Percentiles rank a stretch among this genome's conserved stretches.
Conservation (phyloP, 2,329 filamentous ascomycete species). For the Talaromyces amestolkiae region DNA sequence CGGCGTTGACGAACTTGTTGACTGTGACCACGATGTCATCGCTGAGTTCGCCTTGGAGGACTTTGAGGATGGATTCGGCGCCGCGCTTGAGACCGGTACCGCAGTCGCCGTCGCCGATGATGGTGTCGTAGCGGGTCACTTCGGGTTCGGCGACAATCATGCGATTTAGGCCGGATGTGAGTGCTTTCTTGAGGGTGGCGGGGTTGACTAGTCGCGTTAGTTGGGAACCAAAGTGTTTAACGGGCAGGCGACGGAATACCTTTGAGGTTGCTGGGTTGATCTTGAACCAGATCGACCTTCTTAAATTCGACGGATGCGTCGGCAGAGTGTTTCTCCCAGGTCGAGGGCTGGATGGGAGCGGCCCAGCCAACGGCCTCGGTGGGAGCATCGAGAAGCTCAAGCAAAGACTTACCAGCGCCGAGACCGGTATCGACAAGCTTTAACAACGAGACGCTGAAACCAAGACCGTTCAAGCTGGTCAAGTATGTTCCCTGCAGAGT, state of each 20-base stretch:
- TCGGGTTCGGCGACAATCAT: slow-evolving; percentile 64
- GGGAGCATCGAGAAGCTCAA: slow-evolving; percentile 66
- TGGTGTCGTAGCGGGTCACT: slow-evolving; percentile 68
- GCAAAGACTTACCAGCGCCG: slow-evolving; percentile 53
- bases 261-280: slow-evolving; percentile 54
- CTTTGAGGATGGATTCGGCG: slow-evolving; percentile 62
- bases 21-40: slow-evolving; percentile 61
- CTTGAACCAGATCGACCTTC: slow-evolving; percentile 41
- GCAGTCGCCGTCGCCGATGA: slow-evolving; percentile 88
- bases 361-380: slow-evolving; percentile 67
- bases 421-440: slow-evolving; percentile 61
- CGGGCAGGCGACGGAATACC: slow-evolving; percentile 32
- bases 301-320: slow-evolving; percentile 43
- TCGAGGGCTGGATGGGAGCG: slow-evolving; percentile 57
- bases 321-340: slow-evolving; percentile 54
- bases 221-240: not conserved
- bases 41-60: slow-evolving; percentile 41
- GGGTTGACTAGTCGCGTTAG: slow-evolving; percentile 48
- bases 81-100: slow-evolving; percentile 82
- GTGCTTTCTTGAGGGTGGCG: slow-evolving; percentile 49
- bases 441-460: slow-evolving; percentile 67
- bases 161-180: slow-evolving; percentile 56
- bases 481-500: slow-evolving; percentile 67
- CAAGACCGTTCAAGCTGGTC: slow-evolving; percentile 69
- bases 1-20: slow-evolving; percentile 59